Conservation (phyloP, 768 basidiomycete genomes). For the Rhizopogon roseolus region DNA sequence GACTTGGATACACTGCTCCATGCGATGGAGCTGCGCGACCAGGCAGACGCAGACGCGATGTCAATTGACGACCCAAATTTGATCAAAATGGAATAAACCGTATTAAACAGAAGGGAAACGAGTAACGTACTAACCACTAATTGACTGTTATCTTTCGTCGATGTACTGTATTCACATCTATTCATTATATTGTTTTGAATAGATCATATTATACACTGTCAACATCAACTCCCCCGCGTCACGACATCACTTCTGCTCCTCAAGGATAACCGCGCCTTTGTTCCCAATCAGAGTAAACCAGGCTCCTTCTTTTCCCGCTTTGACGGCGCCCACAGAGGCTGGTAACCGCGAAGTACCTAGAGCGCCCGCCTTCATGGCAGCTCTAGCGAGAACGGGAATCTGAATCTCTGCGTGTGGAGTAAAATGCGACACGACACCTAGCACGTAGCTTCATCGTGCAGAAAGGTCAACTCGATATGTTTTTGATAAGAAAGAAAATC, state of each 20-base stretch:
- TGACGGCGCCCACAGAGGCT: constrained; percentile 24
- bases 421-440: too few relatives aligned
- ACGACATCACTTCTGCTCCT: neutral
- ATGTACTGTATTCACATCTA: neutral
- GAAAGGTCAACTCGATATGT: neutral
- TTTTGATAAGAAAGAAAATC: constrained; percentile 11
- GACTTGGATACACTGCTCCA: constrained; percentile 71
- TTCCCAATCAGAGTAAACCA: constrained; percentile 57
- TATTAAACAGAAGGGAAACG: constrained; percentile 7
- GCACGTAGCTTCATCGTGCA: too few relatives aligned
- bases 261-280: constrained; percentile 42
- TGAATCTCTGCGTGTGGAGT: constrained; percentile 29
- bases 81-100: constrained; percentile 47
- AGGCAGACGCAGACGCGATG: constrained; percentile 18
- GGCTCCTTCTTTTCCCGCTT: constrained; percentile 29
- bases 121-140: neutral
- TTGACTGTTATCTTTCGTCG: neutral
- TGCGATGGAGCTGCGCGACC: constrained; percentile 56
- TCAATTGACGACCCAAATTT: constrained; percentile 40
- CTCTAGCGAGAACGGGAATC: constrained; percentile 49
- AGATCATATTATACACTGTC: too few relatives aligned
- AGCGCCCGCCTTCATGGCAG: constrained; percentile 48
- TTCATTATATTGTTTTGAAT: too few relatives aligned
- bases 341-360: constrained; percentile 30
- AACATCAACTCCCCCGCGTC: neutral